phyloP scores from a whole-genome alignment of 2,329 filamentous ascomycete species.

The Hypoxylon rubiginosum region DNA sequence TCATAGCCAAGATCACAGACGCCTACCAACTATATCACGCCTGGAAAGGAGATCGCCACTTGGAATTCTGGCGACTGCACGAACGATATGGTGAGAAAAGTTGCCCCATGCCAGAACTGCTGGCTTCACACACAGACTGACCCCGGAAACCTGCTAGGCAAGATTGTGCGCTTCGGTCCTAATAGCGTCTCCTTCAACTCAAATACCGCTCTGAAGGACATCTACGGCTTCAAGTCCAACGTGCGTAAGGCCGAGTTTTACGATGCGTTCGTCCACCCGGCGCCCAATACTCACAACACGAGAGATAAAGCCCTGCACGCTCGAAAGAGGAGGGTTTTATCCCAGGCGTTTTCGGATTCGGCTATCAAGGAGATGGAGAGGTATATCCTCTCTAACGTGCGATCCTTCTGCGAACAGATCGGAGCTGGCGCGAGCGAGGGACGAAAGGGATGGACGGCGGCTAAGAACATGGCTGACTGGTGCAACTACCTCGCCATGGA shows the following conservation, averaged over 20 bases:
- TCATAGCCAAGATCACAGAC: constrained; percentile 74
- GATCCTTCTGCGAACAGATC: constrained; percentile 74
- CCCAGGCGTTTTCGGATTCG: constrained; percentile 77
- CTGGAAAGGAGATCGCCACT: constrained; percentile 79
- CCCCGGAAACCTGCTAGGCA: constrained; percentile 56
- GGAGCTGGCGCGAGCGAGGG: constrained; percentile 58
- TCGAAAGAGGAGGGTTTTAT: constrained; percentile 77
- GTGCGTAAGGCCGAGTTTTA: constrained; percentile 80
- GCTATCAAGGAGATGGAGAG: constrained; percentile 77
- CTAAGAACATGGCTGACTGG: constrained; percentile 74
- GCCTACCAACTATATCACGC: constrained; percentile 79
- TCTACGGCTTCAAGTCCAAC: constrained; percentile 74
- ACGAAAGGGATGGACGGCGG: constrained; percentile 68
- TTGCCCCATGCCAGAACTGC: too few relatives aligned
- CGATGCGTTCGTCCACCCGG: constrained; percentile 78
- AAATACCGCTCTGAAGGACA: constrained; percentile 73
- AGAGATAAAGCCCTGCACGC: constrained; percentile 78
- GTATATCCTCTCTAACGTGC: constrained; percentile 74
- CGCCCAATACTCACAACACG: constrained; percentile 79
- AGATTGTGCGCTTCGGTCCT: constrained; percentile 82
- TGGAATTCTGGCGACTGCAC: constrained; percentile 79
- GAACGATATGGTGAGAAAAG: constrained; percentile 72
- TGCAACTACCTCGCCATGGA: constrained; percentile 74
- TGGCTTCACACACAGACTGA: constrained; percentile 8
- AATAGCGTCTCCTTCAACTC: constrained; percentile 85